Evolutionary conservation across 345 rosid species (phyloP).

Genomic region (Fremontodendron californicum): DNA sequence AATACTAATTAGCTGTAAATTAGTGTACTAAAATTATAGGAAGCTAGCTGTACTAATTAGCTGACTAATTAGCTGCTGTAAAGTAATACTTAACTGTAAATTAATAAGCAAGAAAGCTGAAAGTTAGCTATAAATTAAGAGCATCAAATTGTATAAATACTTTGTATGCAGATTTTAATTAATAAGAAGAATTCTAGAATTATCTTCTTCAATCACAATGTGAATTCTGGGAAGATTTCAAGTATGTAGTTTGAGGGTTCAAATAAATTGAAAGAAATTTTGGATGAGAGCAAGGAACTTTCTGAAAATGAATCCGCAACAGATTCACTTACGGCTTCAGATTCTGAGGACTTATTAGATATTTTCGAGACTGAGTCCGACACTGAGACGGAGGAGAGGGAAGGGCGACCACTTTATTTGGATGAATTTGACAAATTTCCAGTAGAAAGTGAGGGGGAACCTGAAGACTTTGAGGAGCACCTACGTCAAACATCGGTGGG

Average conservation of each 20-base stretch:
- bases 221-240: slow-evolving; percentile 18
- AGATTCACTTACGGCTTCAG: slow-evolving; percentile 46
- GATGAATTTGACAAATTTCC: slow-evolving; percentile 72
- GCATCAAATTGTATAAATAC: too few species aligned
- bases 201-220: too few species aligned
- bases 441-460: slow-evolving; percentile 34
- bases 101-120: too few species aligned
- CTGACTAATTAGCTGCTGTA: too few species aligned
- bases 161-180: too few species aligned
- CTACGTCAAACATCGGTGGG: slow-evolving; percentile 36
- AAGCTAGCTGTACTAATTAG: too few species aligned
- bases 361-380: slow-evolving; percentile 82
- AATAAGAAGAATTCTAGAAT: too few species aligned
- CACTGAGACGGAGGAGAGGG: slow-evolving; percentile 41
- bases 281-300: slow-evolving; percentile 36
- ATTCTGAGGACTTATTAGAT: slow-evolving; percentile 78
- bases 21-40: too few species aligned
- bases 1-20: too few species aligned
- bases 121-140: too few species aligned
- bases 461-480: slow-evolving; percentile 52
- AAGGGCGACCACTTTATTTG: slow-evolving; percentile 55
- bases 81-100: too few species aligned
- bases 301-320: slow-evolving; percentile 38
- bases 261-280: slow-evolving; percentile 46
- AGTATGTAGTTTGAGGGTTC: slow-evolving; percentile 27